These are phyloP conservation scores for Benincasa hispida DNA, from an alignment of 306 rosid genomes.

Conservation along the genomic window DNA sequence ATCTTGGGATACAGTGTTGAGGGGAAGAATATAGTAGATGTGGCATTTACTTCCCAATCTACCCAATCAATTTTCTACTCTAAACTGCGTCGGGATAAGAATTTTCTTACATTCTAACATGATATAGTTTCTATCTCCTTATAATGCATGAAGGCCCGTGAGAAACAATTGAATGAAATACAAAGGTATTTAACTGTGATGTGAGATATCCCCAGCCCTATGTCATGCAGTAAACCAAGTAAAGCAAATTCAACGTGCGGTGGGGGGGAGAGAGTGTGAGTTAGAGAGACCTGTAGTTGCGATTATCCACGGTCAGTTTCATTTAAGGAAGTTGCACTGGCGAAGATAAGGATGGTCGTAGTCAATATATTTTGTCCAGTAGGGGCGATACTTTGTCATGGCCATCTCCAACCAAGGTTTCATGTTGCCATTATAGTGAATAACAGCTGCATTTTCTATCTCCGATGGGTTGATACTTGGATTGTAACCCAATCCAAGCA, in stretches of 20 bases:
- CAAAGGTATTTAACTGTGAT: background rate
- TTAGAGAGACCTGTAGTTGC: background rate
- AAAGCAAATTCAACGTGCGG: background rate
- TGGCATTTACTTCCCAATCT: background rate
- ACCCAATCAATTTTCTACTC: background rate
- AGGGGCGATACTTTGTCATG: conserved; percentile 66
- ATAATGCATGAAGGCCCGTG: background rate
- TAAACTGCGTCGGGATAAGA: background rate
- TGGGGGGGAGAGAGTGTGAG: background rate
- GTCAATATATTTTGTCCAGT: conserved; percentile 79
- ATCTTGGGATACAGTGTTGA: background rate
- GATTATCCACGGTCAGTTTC: conserved; percentile 11
- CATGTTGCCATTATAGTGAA: conserved; percentile 93
- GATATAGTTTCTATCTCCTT: background rate
- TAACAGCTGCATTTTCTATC: conserved; percentile 73
- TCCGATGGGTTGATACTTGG: conserved; percentile 53
- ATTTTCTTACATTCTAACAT: background rate
- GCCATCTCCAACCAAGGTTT: conserved; percentile 94
- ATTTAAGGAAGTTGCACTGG: conserved; percentile 47
- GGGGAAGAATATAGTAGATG: background rate
- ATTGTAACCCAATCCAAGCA: conserved; percentile 96
- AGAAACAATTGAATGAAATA: background rate
- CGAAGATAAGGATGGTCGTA: conserved; percentile 63
- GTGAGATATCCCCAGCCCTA: conserved; percentile 2
- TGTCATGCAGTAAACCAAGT: background rate